Evolutionary conservation across 768 basidiomycete genomes (phyloP), one percentile per base, ranked within the genome.

Genomic region (Pisolithus tinctorius): DNA sequence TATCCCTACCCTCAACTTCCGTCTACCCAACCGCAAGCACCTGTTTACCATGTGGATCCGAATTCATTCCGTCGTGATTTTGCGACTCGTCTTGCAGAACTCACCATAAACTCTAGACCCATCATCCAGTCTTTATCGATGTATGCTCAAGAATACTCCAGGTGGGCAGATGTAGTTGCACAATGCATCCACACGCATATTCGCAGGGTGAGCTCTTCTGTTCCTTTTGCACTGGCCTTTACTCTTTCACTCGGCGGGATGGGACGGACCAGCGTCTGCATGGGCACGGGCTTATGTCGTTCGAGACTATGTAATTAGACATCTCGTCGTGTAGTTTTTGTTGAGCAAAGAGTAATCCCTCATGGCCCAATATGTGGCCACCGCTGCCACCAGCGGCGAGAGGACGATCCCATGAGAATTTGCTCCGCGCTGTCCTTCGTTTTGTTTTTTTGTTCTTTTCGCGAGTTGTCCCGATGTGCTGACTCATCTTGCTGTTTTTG

Each of bases 41-140:
- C 73, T 42, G 71, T 74, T 57, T 76, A 75, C 60, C 69, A 70
- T 64, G 68, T 80, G 64, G 86, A 89, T 66, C 81, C 86, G 29
- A 76, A 75, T 68, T 72, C 78, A 37, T 92, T 92, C 66, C 82
- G 91, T 58, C 81, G 83, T 71, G 89, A 91, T 71, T 92, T 86
- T 69, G 63, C 79, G 50, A 66, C 72, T 39, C 83, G 88, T 55
- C 82, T 96, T 49, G 73, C 80, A 61, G 82, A 85, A 56, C 84
- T 99, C 56, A 90, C 84, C 47, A 84, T 93, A 76, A 99, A 98
- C 71, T 95, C 93, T 58, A 85, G 93, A 62, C 87, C 92, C 9
- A 83, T 96, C 55, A 99, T 99, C 57, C 92, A 96, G 72, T 80
- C 79, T 54, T 71, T 99, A 14, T 97, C 96, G 31, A 84, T 93